Conservation (phyloP, 768 basidiomycete genomes). For the Brasilioporus rufonigricans region DNA sequence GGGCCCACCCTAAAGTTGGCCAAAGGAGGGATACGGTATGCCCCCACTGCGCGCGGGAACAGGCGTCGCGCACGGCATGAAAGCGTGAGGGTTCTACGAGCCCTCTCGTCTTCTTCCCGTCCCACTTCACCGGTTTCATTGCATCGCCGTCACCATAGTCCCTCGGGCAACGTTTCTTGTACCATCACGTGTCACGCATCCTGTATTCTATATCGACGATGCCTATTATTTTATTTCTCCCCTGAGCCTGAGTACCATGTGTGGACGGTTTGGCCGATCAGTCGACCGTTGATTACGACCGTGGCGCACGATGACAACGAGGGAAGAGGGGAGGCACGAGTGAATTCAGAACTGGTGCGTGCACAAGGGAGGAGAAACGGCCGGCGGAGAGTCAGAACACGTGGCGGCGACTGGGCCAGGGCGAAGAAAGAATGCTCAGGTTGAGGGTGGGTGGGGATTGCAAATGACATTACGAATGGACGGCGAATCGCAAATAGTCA, state of each 20-base stretch:
- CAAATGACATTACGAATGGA: slow-evolving; percentile 2
- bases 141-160: not conserved
- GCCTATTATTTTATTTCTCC: not conserved
- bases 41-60: slow-evolving; percentile 19
- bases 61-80: slow-evolving; percentile 8
- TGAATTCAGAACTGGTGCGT: not conserved
- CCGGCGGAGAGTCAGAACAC: slow-evolving; percentile 3
- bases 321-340: slow-evolving; percentile 4
- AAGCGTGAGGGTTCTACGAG: not conserved
- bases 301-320: slow-evolving; percentile 19
- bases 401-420: not conserved
- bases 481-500: not conserved
- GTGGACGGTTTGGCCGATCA: not conserved
- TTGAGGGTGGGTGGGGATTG: slow-evolving; percentile 19
- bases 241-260: not conserved
- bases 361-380: not conserved
- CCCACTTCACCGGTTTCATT: not conserved
- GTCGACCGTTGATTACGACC: not conserved
- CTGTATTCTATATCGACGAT: not conserved
- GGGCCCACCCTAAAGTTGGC: slow-evolving; percentile 19
- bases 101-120: not conserved
- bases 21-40: slow-evolving; percentile 20
- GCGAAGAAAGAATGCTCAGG: slow-evolving; percentile 8
- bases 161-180: not conserved
- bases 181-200: not conserved